Conservation (phyloP, 176 grass and related monocot species). For the Carex cristatella region DNA sequence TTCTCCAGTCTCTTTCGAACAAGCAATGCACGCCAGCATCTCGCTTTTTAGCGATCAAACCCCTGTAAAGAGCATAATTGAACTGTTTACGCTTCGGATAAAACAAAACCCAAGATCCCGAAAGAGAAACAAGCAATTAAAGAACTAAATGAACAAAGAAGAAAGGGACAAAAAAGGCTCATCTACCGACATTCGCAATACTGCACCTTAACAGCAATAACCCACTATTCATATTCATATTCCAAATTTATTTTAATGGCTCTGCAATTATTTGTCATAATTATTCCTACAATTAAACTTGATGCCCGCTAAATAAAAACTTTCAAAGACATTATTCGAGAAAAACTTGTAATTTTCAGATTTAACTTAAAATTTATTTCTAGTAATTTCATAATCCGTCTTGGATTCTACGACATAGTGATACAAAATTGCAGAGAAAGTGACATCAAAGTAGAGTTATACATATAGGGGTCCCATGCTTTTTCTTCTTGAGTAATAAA, state of each 20-base stretch:
- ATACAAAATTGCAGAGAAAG: neutral
- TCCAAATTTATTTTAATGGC: neutral
- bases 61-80: constrained; percentile 8
- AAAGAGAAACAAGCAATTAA: constrained; percentile 2
- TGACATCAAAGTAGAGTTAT: constrained; percentile 4
- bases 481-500: neutral
- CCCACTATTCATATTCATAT: constrained; percentile 14
- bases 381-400: neutral
- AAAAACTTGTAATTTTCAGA: neutral
- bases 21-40: constrained; percentile 96
- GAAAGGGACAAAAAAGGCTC: constrained; percentile 16
- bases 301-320: neutral
- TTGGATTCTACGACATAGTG: neutral
- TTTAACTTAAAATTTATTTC: neutral
- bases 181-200: constrained; percentile 26
- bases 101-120: constrained; percentile 10
- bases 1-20: constrained; percentile 71
- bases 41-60: constrained; percentile 8
- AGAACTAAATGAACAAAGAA: constrained; percentile 10
- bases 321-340: neutral
- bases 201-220: constrained; percentile 15
- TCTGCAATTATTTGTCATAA: neutral
- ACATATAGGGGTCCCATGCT: constrained; percentile 5
- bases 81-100: neutral
- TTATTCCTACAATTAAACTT: neutral